Evolutionary conservation across 371 early-diverging fungal genomes (phyloP).

Genomic region (Apophysomyces sp.): DNA sequence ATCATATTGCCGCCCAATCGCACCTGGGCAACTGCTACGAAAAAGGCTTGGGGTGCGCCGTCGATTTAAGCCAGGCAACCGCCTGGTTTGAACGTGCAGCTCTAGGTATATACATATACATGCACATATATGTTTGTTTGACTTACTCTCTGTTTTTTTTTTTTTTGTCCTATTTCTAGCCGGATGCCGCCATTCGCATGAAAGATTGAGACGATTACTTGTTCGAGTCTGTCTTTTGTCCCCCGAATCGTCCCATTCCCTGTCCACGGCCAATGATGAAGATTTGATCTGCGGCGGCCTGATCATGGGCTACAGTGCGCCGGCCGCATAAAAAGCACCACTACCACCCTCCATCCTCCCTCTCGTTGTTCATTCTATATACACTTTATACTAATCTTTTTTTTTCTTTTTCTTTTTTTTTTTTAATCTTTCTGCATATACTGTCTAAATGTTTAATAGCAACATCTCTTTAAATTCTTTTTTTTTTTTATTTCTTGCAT

Average conservation of each 20-base stretch:
- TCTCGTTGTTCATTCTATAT: not conserved
- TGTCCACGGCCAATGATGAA: constrained; percentile 22
- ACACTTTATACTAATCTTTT: not conserved
- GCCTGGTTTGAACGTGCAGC: constrained; percentile 73
- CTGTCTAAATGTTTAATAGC: not conserved
- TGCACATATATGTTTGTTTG: not conserved
- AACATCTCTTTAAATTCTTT: not conserved
- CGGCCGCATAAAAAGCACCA: constrained; percentile 43
- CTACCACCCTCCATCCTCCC: not conserved
- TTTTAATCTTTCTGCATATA: not conserved
- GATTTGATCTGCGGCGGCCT: constrained; percentile 41
- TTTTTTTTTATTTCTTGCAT: not conserved
- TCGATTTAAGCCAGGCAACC: constrained; percentile 59
- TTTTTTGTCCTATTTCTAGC: constrained; percentile 24
- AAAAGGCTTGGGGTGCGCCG: constrained; percentile 66
- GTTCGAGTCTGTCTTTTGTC: constrained; percentile 44
- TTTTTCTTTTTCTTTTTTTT: too few species aligned
- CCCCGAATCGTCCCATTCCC: constrained; percentile 21
- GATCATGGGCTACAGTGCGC: constrained; percentile 47
- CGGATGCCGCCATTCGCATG: constrained; percentile 59
- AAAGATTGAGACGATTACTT: constrained; percentile 48
- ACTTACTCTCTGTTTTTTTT: not conserved
- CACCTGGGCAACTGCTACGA: constrained; percentile 70
- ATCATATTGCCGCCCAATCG: constrained; percentile 57
- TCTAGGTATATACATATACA: constrained; percentile 21